A percentile compares a stretch with the other conserved stretches of the same genome.
Conservation (phyloP, 2,329 filamentous ascomycete species). For the Colletotrichum paranaense region DNA sequence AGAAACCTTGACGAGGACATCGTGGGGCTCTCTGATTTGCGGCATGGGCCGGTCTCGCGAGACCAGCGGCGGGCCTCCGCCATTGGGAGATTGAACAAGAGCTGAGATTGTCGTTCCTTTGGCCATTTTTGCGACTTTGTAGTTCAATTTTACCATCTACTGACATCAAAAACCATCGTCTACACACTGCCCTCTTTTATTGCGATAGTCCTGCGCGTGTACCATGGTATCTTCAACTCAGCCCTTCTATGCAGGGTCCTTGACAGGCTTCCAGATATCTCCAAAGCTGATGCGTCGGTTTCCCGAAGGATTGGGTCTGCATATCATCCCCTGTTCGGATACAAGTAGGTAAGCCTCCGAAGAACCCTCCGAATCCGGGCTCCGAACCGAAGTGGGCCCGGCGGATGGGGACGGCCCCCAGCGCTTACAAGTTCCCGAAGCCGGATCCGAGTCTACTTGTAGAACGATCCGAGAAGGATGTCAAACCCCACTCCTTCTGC, state of each 20-base stretch:
- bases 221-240: not conserved
- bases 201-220: not conserved
- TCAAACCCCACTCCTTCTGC: not conserved
- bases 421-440: not conserved
- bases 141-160: not conserved
- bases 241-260: not conserved
- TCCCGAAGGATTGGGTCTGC: not conserved
- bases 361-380: not conserved
- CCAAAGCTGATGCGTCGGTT: not conserved
- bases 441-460: not conserved
- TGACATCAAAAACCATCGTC: not conserved
- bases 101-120: not conserved
- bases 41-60: not conserved
- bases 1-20: not conserved
- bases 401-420: not conserved
- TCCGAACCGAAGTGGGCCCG: not conserved
- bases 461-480: not conserved
- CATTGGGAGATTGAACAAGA: not conserved
- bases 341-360: not conserved
- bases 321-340: not conserved
- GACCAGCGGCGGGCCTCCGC: not conserved
- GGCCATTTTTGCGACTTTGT: not conserved
- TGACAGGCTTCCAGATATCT: not conserved
- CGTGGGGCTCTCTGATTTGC: not conserved
- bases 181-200: not conserved